Percentiles rank a stretch among this genome's conserved stretches.
These are phyloP conservation scores for Henckelia pumila DNA, from an alignment of 257 asterid genomes.

Conservation along the genomic window DNA sequence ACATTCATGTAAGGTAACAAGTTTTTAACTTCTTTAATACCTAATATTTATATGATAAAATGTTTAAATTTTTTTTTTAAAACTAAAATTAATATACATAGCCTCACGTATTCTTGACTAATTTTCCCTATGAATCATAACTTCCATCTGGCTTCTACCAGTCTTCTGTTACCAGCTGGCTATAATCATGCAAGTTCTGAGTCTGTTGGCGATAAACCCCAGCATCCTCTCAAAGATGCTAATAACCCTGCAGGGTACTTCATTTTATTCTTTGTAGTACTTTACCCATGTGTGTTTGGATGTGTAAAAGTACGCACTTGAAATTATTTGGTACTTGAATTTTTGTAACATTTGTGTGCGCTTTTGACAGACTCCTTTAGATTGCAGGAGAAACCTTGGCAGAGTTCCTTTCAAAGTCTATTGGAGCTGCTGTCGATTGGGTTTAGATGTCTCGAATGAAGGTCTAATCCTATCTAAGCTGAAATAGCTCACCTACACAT, in stretches of 20 bases:
- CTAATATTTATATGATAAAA: too few relatives aligned
- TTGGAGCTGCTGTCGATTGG: slow-evolving; percentile 99
- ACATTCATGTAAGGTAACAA: too few relatives aligned
- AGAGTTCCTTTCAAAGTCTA: slow-evolving; percentile 99
- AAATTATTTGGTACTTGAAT: not conserved
- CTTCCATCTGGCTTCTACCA: too few relatives aligned
- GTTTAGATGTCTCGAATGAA: slow-evolving; percentile 99
- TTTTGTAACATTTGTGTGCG: slow-evolving; percentile 8
- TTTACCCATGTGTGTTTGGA: slow-evolving; percentile 2
- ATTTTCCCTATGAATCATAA: too few relatives aligned
- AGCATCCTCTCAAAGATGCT: slow-evolving; percentile 77
- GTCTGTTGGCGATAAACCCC: slow-evolving; percentile 82
- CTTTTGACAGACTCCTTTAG: slow-evolving; percentile 73
- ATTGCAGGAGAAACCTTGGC: slow-evolving; percentile 98
- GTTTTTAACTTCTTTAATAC: too few relatives aligned
- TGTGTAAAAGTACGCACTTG: not conserved
- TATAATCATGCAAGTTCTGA: slow-evolving; percentile 89
- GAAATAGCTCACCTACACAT: slow-evolving; percentile 2
- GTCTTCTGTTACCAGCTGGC: too few relatives aligned
- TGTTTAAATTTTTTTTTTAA: too few relatives aligned
- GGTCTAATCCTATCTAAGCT: slow-evolving; percentile 38
- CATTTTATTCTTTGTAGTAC: slow-evolving; percentile 6
- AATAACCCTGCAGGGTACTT: slow-evolving; percentile 96
- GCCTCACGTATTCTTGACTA: too few relatives aligned
- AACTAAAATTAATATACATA: too few relatives aligned